Conservation (phyloP, 352 stramenopile species). For the Globisporangium canariense region DNA sequence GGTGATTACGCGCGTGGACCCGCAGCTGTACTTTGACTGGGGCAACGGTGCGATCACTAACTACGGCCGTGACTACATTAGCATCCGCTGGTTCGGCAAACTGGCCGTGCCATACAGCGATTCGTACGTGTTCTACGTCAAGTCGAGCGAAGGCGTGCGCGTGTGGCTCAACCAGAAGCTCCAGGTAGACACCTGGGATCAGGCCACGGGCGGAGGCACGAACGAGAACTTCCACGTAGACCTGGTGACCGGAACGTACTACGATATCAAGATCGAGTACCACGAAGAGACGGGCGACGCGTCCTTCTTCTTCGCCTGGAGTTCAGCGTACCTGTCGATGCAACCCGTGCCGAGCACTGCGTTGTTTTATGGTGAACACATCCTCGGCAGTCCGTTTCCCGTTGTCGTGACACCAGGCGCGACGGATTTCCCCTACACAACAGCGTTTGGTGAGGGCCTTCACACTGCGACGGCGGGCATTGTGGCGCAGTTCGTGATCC, state of each 20-base stretch:
- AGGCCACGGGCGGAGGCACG: slow-evolving; percentile 35
- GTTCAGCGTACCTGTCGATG: slow-evolving; percentile 86
- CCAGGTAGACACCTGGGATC: slow-evolving; percentile 90
- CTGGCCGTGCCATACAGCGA: slow-evolving; percentile 76
- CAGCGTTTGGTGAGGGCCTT: slow-evolving; percentile 82
- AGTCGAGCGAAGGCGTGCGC: slow-evolving; percentile 89
- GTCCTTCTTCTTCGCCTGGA: slow-evolving; percentile 88
- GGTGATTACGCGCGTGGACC: slow-evolving; percentile 85
- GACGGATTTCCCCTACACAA: slow-evolving; percentile 95
- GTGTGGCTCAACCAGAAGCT: slow-evolving; percentile 93
- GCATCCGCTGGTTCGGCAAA: slow-evolving; percentile 94
- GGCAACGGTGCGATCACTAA: slow-evolving; percentile 89
- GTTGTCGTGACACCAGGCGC: slow-evolving; percentile 89
- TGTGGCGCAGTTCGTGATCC: slow-evolving; percentile 88
- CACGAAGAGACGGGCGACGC: slow-evolving; percentile 91
- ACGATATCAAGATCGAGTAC: slow-evolving; percentile 95
- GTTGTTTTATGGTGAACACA: slow-evolving; percentile 89
- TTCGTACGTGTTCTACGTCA: slow-evolving; percentile 91
- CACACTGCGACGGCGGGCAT: slow-evolving; percentile 79
- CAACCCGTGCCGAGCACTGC: slow-evolving; percentile 75
- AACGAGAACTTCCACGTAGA: slow-evolving; percentile 64
- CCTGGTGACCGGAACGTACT: slow-evolving; percentile 72
- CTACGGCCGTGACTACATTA: slow-evolving; percentile 95
- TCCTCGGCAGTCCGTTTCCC: slow-evolving; percentile 91
- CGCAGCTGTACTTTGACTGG: slow-evolving; percentile 86